Conservation (phyloP, 768 basidiomycete species). For the Hemileccinum impolitum region DNA sequence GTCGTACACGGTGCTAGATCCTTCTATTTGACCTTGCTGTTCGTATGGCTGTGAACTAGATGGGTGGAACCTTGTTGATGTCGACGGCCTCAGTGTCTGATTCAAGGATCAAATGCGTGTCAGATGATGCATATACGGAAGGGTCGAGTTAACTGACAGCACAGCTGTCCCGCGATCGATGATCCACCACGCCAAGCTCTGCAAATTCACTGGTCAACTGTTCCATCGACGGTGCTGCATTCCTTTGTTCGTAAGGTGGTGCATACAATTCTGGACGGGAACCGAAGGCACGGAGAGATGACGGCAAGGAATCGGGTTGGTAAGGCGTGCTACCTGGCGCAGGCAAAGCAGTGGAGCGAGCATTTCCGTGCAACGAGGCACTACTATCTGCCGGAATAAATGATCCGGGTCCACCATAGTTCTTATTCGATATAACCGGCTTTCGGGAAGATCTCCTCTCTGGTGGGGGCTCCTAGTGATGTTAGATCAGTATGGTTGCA, state of each 20-base stretch:
- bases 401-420: slow-evolving; percentile 77
- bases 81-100: slow-evolving; percentile 37
- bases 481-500: slow-evolving; percentile 4
- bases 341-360: slow-evolving; percentile 8
- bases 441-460: slow-evolving; percentile 58
- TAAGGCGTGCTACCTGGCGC: slow-evolving; percentile 28
- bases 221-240: slow-evolving; percentile 42
- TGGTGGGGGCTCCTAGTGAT: slow-evolving; percentile 70
- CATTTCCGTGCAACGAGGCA: slow-evolving; percentile 24
- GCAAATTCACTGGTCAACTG: slow-evolving; percentile 61
- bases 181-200: slow-evolving; percentile 55
- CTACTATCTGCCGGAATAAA: slow-evolving; percentile 55
- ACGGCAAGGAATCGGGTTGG: slow-evolving; percentile 52
- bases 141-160: slow-evolving; percentile 42
- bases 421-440: slow-evolving; percentile 47
- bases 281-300: slow-evolving; percentile 58
- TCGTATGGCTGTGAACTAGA: slow-evolving; percentile 40
- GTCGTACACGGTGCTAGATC: slow-evolving; percentile 38
- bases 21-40: slow-evolving; percentile 31
- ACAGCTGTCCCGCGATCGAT: slow-evolving; percentile 53
- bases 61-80: slow-evolving; percentile 31
- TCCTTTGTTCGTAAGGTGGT: slow-evolving; percentile 65
- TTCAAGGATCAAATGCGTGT: slow-evolving; percentile 30
- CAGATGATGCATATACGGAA: slow-evolving; percentile 8
- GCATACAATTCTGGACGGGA: slow-evolving; percentile 70